Percentiles rank a stretch among this genome's conserved stretches.
These are phyloP conservation scores for Paraphaeosphaeria sporulosa DNA, from an alignment of 2,329 filamentous ascomycete species.

Conservation along the genomic window DNA sequence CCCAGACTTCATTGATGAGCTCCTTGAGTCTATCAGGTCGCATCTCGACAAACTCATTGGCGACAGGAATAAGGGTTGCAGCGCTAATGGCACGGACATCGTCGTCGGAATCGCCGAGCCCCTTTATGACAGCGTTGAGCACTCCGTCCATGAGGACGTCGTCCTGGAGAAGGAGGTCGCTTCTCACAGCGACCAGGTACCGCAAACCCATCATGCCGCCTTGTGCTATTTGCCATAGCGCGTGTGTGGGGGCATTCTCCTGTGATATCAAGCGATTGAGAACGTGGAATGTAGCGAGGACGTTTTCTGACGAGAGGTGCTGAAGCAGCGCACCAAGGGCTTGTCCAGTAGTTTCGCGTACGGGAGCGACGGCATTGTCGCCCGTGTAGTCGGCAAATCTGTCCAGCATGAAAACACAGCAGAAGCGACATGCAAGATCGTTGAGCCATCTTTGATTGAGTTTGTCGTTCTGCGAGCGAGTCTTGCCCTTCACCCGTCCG, in stretches of 20 bases:
- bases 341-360: slow-evolving; percentile 93
- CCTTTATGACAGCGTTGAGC: slow-evolving; percentile 91
- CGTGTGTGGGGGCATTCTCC: slow-evolving; percentile 71
- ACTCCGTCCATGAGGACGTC: slow-evolving; percentile 90
- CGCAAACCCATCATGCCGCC: slow-evolving; percentile 97
- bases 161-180: slow-evolving; percentile 86
- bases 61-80: slow-evolving; percentile 95
- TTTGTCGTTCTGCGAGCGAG: slow-evolving; percentile 75
- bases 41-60: slow-evolving; percentile 89
- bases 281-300: slow-evolving; percentile 83
- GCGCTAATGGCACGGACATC: slow-evolving; percentile 97
- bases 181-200: slow-evolving; percentile 94
- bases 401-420: slow-evolving; percentile 96
- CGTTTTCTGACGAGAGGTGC: slow-evolving; percentile 79
- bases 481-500: slow-evolving; percentile 76
- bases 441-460: slow-evolving; percentile 89
- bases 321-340: slow-evolving; percentile 88
- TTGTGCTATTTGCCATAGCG: slow-evolving; percentile 94
- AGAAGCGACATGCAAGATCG: slow-evolving; percentile 91
- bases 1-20: slow-evolving; percentile 95
- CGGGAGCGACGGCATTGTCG: slow-evolving; percentile 95
- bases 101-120: slow-evolving; percentile 87
- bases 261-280: slow-evolving; percentile 93
- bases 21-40: slow-evolving; percentile 78
- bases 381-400: slow-evolving; percentile 98